Evolutionary conservation across 176 grass and related monocot species (phyloP), one percentile per base, ranked within the genome.

Genomic region (Coix lacrymajobi): DNA sequence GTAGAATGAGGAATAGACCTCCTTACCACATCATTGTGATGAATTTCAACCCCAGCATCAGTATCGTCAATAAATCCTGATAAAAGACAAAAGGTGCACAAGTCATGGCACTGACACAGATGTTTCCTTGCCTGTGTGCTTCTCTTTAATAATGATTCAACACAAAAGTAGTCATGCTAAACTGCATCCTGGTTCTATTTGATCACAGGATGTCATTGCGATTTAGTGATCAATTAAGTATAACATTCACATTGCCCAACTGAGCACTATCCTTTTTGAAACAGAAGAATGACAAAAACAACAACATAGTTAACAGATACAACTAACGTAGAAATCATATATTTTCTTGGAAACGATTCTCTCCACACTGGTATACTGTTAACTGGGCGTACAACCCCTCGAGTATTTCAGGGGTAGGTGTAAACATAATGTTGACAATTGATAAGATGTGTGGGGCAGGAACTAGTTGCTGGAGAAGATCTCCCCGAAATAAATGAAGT

Each of bases 51-150:
- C 26, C 41, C 60, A 75, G 46, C 62, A 85, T 89, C 57, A 63
- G 60, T 45, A 28, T 71, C 87, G 56, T 88, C 85, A 67, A 97
- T 94, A 83, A 94, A 97, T 51, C 81, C 94, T 94, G 85, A 63
- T 5, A 31, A 48, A 60, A 71, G 32, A 6, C 28, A 16, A 66
- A 86, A 58, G 56, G 19, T 63, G n/a, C 10, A 65, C 34, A 67
- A 11, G 43, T 89, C 2, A 41, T 19, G 39, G 13, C 15, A 58
- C 1, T 43, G 58, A 69, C 49, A 85, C 37, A 66, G 22, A 34
- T 54, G 31, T 51, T 71, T 45, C 4, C 16, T 52, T 80, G 57
- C 24, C 26, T 28, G 19, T 28, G 19, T 69, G 37, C 37, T 40
- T 41, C 22, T 69, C 22, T 61, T 58, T 45, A 54, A 54, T n/a